Base-by-base conservation (phyloP, 495 filamentous ascomycete genomes). In the Xylaria intraflava region DNA sequence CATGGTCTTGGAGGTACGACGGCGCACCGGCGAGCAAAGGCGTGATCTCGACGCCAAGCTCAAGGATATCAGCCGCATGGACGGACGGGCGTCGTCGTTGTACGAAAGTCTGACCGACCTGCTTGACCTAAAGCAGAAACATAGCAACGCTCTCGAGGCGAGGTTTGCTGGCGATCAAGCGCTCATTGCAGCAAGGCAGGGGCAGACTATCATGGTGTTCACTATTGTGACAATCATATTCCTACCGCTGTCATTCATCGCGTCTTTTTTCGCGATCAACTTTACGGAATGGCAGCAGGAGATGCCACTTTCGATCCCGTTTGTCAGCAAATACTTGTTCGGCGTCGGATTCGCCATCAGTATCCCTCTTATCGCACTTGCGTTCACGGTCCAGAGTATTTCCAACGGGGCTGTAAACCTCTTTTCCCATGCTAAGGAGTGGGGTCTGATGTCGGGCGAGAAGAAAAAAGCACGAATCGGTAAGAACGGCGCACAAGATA, bases 171-270 rank as follows among this genome's bases (percentile, higher is more conserved):
- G 84, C 23, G 81, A 86, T 43, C 83, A 87, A 57, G 83, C 83
- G 1, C 74, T 79, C 1, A 80, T 78, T 2, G 85, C 84, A 0
- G 79, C 79, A 0, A 69, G 77, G n/a, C 85, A 89, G 60, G 76
- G 78, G n/a, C 82, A 86, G 57, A 86, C 83, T 4, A 82, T 88
- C 53, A 83, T 89, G 76, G 78, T 88, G 7, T 88, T 88, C 56
- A 89, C 85, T 6, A 81, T 87, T 53, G 84, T 86, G 6, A 86
- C 83, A 0, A 85, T 85, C 42, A 64, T 87, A 27, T 87, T 87
- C 70, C 67, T 88, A 3, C 83, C 84, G 0, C 63, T 87, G 47
- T 80, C 76, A 4, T 88, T 88, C 62, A 85, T 87, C 54, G 76
- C 81, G 0, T 78, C 80, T 1, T 78, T 87, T 42, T 86, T 86